A percentile compares a stretch with the other conserved stretches of the same genome.
Evolutionary conservation across 129 eudicot genomes (phyloP).

Genomic region (Calendula officinalis): DNA sequence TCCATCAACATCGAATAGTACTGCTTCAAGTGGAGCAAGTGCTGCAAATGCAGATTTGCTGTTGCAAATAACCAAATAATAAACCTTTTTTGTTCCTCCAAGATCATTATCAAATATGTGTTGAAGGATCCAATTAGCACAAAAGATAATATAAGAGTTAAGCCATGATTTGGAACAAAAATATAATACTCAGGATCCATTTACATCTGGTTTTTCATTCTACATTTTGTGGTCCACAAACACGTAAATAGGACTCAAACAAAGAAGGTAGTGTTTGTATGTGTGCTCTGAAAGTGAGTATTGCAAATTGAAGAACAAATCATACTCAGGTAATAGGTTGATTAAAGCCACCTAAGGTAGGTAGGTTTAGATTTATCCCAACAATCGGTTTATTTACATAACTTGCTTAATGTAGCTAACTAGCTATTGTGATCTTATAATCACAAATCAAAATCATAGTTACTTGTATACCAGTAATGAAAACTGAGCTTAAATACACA

Average conservation of each 20-base stretch:
- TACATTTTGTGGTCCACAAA: background rate
- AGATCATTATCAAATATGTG: conserved; percentile 2
- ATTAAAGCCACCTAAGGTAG: background rate
- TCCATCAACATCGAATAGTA: conserved; percentile 88
- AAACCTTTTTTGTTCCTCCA: background rate
- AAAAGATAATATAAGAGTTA: background rate
- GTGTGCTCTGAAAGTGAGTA: background rate
- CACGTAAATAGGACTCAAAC: background rate
- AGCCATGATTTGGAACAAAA: background rate
- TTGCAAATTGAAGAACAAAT: background rate
- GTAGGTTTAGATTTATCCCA: conserved; percentile 2
- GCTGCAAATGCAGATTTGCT: conserved; percentile 50
- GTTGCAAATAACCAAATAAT: conserved; percentile 30
- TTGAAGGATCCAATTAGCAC: conserved; percentile 8
- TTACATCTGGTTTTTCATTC: conserved; percentile 3
- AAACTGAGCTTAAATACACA: conserved; percentile 5
- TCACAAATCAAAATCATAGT: background rate
- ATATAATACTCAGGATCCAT: conserved; percentile 6
- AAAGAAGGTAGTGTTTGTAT: background rate
- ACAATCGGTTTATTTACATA: background rate
- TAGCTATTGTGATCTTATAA: background rate
- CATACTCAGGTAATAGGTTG: background rate
- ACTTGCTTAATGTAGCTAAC: background rate
- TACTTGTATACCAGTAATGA: background rate
- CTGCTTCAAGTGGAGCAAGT: conserved; percentile 90